Conservation (phyloP, 1,284 basidiomycete species). For the Takashimella koratensis region DNA sequence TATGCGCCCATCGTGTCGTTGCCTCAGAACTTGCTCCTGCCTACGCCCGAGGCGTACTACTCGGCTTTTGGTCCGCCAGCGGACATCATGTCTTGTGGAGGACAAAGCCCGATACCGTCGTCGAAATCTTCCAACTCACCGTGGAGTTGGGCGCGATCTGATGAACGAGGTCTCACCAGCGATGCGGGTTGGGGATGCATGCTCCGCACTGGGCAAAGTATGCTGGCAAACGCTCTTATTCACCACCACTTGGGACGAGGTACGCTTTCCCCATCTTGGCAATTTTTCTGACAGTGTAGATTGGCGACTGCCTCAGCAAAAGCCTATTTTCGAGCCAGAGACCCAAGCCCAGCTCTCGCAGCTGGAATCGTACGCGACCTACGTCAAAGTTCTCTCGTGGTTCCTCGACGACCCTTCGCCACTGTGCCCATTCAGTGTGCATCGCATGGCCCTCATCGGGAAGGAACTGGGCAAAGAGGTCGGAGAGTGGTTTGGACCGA, state of each 20-base stretch:
- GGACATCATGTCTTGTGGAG: slow-evolving; percentile 34
- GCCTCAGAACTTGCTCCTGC: slow-evolving; percentile 32
- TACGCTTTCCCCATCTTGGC: too few relatives aligned
- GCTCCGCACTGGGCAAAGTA: slow-evolving; percentile 88
- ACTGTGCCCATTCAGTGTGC: slow-evolving; percentile 89
- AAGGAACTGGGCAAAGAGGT: slow-evolving; percentile 93
- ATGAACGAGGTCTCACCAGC: slow-evolving; percentile 77
- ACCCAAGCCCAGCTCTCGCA: slow-evolving; percentile 23
- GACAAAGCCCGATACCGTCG: slow-evolving; percentile 3
- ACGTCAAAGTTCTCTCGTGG: slow-evolving; percentile 87
- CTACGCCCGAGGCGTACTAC: slow-evolving; percentile 50
- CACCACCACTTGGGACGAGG: slow-evolving; percentile 81
- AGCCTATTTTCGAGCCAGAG: slow-evolving; percentile 15
- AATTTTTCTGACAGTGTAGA: slow-evolving; percentile 54
- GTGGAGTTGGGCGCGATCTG: slow-evolving; percentile 49
- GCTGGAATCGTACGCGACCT: slow-evolving; percentile 52
- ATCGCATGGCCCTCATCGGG: slow-evolving; percentile 91
- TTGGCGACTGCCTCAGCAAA: slow-evolving; percentile 61
- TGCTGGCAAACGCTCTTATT: slow-evolving; percentile 84
- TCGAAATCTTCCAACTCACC: slow-evolving; percentile 16
- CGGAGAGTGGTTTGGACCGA: slow-evolving; percentile 97
- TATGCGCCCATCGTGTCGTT: slow-evolving; percentile 74
- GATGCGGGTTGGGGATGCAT: slow-evolving; percentile 99
- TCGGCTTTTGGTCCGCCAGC: slow-evolving; percentile 54
- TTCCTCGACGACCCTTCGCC: slow-evolving; percentile 88